Evolutionary conservation across 345 rosid species (phyloP), one percentile per base, ranked within the genome.

Genomic region (Bretschneidera sinensis): DNA sequence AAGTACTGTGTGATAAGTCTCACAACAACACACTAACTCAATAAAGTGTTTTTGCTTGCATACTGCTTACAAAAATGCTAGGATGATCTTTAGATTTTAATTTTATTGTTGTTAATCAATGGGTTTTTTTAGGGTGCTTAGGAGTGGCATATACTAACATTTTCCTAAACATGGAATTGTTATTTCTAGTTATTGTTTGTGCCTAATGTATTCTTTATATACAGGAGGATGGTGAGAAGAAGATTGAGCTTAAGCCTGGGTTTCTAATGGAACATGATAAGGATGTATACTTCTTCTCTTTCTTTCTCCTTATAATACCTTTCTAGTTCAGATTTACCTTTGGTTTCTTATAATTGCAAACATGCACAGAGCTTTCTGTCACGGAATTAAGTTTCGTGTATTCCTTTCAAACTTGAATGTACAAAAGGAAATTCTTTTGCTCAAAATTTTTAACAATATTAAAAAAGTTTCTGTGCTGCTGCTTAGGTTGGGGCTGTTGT

Each of bases 401-500:
- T 56, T 54, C 48, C 52, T 21, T 56, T 55, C 13, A 64, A 24
- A 20, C 59, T 50, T 7, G 17, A 11, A 9, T 62, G 57, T 19
- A 25, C 21, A 34, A 23, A 33, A 49, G 33, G 39, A 19, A 31
- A 21, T 18, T 60, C 6, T 39, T 47, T 47, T 60, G 45, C 24
- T 51, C 55, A 49, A 61, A 50, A 34, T n/a, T 28, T n/a, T 28
- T 28, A 28, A 8, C 33, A 28, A 28, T 28, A 24, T 13, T 11
- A 21, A 57, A 52, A 64, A 48, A 53, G 21, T 75, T 55, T 54
- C 35, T 59, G 70, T 62, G 60, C 59, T 72, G 16, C 19, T 51
- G 15, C 64, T n/a, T 71, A 86, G 99, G 99, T 88, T 18, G 99
- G 99, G 53, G 97, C 96, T 69, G 96, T 94, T 62, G 99, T 90